Conservation (phyloP, 2,329 filamentous ascomycete genomes). For the Cryphonectria radicalis region DNA sequence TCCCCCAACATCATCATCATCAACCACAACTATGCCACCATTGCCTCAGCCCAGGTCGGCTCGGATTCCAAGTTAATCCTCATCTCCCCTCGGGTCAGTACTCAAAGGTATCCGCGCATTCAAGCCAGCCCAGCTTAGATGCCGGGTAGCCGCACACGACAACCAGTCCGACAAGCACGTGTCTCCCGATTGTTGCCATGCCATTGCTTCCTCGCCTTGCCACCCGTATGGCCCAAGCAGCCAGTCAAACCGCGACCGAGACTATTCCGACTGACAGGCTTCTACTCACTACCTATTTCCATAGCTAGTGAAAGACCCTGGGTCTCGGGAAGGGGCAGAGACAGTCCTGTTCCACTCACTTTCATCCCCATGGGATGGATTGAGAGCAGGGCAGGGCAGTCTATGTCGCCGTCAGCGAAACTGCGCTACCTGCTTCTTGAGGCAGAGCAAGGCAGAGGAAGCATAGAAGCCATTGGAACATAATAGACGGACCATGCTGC, state of each 20-base stretch:
- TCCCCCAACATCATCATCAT: not conserved
- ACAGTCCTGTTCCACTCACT: not conserved
- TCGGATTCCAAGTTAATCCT: not conserved
- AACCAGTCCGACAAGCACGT: not conserved
- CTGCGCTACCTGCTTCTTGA: not conserved
- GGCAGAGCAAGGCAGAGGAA: not conserved
- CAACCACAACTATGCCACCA: not conserved
- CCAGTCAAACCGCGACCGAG: not conserved
- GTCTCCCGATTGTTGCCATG: not conserved
- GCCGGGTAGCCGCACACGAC: not conserved
- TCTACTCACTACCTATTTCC: not conserved
- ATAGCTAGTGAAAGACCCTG: not conserved
- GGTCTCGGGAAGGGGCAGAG: slow-evolving; percentile 2
- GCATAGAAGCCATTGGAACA: not conserved
- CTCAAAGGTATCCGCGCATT: slow-evolving; percentile 1
- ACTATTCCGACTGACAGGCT: not conserved
- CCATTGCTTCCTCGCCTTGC: not conserved
- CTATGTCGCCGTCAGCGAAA: not conserved
- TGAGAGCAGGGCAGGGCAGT: not conserved
- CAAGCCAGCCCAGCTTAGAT: not conserved
- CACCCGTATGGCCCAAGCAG: not conserved
- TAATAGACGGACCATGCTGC: not conserved
- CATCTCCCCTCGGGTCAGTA: not conserved
- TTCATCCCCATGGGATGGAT: not conserved
- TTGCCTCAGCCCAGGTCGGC: not conserved